These are phyloP conservation scores for Trametes cingulata DNA, from an alignment of 768 basidiomycete species.

Conservation along the genomic window DNA sequence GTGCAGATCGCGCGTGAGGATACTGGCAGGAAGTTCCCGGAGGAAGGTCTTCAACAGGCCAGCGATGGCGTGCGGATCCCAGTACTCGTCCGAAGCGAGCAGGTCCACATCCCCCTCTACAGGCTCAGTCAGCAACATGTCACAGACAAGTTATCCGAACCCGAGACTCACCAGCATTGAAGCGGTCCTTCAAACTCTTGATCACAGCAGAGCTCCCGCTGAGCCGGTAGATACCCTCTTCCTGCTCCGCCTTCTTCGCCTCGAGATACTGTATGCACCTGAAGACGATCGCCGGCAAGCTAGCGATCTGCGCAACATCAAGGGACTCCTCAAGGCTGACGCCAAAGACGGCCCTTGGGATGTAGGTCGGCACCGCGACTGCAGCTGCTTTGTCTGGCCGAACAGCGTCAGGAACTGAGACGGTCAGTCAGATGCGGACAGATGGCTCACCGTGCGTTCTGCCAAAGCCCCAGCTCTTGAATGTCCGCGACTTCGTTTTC, in stretches of 20 bases:
- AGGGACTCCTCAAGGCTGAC: constrained; percentile 86
- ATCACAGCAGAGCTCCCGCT: constrained; percentile 95
- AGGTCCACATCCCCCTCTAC: constrained; percentile 96
- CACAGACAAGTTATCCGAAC: not conserved
- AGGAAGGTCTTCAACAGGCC: constrained; percentile 92
- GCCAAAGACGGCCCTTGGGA: constrained; percentile 82
- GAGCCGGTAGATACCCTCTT: constrained; percentile 96
- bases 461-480: constrained; percentile 81
- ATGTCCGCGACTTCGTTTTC: constrained; percentile 89
- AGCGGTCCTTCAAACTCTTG: constrained; percentile 89
- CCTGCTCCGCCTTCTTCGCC: constrained; percentile 89
- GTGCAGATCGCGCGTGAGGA: constrained; percentile 91
- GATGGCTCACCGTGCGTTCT: constrained; percentile 44
- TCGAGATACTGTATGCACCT: constrained; percentile 95
- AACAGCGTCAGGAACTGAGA: not conserved
- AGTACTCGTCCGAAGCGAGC: constrained; percentile 83
- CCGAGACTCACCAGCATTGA: constrained; percentile 72
- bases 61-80: constrained; percentile 97
- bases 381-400: constrained; percentile 33
- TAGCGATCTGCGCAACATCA: constrained; percentile 85
- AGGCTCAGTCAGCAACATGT: not conserved
- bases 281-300: constrained; percentile 92
- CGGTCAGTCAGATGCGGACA: not conserved
- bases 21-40: constrained; percentile 89
- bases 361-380: constrained; percentile 37